These are phyloP conservation scores for Pseudocercospora ulei DNA, from an alignment of 2,329 filamentous ascomycete species.

Conservation along the genomic window DNA sequence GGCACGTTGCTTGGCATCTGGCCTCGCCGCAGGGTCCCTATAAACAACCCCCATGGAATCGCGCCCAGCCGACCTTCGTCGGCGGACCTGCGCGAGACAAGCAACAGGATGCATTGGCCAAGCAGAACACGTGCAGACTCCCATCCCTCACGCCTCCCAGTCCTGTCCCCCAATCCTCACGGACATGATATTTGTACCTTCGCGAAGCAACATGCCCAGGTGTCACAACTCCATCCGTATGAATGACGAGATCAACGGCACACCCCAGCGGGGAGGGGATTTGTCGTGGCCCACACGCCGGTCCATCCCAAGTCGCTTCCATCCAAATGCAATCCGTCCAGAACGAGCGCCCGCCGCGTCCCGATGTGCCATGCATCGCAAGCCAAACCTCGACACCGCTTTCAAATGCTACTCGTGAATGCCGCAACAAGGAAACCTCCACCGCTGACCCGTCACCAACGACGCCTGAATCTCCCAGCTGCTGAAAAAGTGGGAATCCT, in stretches of 20 bases:
- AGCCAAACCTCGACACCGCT: constrained; percentile 17
- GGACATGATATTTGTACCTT: constrained; percentile 11
- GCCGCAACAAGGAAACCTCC: constrained; percentile 17
- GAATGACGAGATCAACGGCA: constrained; percentile 7
- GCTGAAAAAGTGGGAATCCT: constrained; percentile 9
- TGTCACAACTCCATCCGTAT: constrained; percentile 10
- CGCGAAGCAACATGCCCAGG: constrained; percentile 2
- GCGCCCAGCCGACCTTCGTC: no score
- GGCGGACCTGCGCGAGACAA: constrained; percentile 7
- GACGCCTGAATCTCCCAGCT: constrained; percentile 12
- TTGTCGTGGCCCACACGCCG: constrained; percentile 1
- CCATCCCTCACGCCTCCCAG: constrained; percentile 4
- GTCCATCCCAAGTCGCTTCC: constrained; percentile 8
- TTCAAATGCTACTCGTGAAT: constrained; percentile 19
- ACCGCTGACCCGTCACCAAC: constrained; percentile 17
- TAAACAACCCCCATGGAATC: no score
- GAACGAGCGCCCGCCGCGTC: constrained; percentile 9
- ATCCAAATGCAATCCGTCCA: constrained; percentile 9
- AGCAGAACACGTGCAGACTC: constrained; percentile 7
- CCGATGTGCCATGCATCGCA: constrained; percentile 6
- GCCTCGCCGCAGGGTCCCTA: no score
- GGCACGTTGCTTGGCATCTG: no score
- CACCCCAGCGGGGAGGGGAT: constrained; percentile 1
- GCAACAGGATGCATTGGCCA: constrained; percentile 5
- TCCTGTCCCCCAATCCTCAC: constrained; percentile 10